Conservation (phyloP, 192 early-diverging fungal genomes). For the Coemansia sp. region DNA sequence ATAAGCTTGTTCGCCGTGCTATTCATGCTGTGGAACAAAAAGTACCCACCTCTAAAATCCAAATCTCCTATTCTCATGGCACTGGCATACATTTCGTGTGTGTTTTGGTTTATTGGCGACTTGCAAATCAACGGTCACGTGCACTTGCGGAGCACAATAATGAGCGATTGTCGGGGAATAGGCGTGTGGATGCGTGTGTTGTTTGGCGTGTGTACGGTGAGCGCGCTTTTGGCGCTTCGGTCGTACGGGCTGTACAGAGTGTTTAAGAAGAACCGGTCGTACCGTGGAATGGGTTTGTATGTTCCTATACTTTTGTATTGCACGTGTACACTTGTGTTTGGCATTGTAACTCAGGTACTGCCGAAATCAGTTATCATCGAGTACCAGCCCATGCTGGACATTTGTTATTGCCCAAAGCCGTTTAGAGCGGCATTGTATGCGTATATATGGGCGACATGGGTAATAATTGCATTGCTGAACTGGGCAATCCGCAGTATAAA, state of each 20-base stretch:
- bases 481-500: constrained; percentile 53
- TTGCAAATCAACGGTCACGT: constrained; percentile 51
- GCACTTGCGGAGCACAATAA: constrained; percentile 14
- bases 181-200: constrained; percentile 52
- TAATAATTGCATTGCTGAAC: constrained; percentile 30
- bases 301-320: constrained; percentile 33
- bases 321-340: constrained; percentile 24
- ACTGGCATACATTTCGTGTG: constrained; percentile 15
- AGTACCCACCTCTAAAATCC: constrained; percentile 47
- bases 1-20: constrained; percentile 34
- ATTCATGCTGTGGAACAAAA: constrained; percentile 41
- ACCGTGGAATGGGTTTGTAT: constrained; percentile 31
- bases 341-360: constrained; percentile 36
- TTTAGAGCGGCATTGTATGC: constrained; percentile 29
- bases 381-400: constrained; percentile 24
- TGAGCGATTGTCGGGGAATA: constrained; percentile 34
- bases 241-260: constrained; percentile 46
- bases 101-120: constrained; percentile 53
- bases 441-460: constrained; percentile 46
- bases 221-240: constrained; percentile 37
- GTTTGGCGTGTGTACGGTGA: constrained; percentile 48
- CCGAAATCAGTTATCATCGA: constrained; percentile 21
- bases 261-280: constrained; percentile 29
- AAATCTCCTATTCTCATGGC: constrained; percentile 47
- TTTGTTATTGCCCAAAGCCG: constrained; percentile 38